Conservation (phyloP, 2,329 filamentous ascomycete genomes). For the Fusarium secorum region DNA sequence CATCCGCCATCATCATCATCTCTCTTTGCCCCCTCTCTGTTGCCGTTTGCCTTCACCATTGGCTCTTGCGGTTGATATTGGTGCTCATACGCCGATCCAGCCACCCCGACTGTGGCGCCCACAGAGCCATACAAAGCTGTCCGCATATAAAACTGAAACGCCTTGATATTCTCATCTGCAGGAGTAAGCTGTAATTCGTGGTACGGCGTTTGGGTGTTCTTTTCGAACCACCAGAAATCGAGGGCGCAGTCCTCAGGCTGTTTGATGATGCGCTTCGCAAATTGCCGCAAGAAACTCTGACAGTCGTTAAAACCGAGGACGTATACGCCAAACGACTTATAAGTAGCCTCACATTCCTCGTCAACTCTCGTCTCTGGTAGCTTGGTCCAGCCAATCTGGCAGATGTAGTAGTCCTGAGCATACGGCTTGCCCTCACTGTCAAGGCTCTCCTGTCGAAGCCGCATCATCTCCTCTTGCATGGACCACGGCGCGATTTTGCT, state of each 20-base stretch:
- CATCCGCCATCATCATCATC: background rate
- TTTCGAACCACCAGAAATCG: rapidly evolving
- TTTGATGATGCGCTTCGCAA: background rate
- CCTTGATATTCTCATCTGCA: background rate
- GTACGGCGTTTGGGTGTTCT: rapidly evolving
- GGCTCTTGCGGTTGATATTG: background rate
- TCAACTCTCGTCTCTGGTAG: rapidly evolving
- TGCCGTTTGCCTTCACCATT: rapidly evolving
- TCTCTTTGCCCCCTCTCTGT: rapidly evolving
- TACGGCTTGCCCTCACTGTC: background rate
- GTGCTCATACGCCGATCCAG: background rate
- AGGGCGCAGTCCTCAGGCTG: background rate
- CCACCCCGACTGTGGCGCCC: rapidly evolving
- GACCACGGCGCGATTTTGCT: background rate
- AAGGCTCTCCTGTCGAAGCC: background rate
- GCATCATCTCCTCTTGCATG: background rate
- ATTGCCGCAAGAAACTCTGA: background rate
- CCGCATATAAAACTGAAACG: rapidly evolving
- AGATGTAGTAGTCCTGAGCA: background rate
- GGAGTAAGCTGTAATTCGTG: background rate
- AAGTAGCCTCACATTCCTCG: rapidly evolving
- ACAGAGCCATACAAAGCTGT: background rate
- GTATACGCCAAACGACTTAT: rapidly evolving
- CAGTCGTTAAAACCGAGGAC: background rate
- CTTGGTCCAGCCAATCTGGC: rapidly evolving